phyloP scores from a whole-genome alignment of 2,329 filamentous ascomycete species.

The Aspergillus glaucus region DNA sequence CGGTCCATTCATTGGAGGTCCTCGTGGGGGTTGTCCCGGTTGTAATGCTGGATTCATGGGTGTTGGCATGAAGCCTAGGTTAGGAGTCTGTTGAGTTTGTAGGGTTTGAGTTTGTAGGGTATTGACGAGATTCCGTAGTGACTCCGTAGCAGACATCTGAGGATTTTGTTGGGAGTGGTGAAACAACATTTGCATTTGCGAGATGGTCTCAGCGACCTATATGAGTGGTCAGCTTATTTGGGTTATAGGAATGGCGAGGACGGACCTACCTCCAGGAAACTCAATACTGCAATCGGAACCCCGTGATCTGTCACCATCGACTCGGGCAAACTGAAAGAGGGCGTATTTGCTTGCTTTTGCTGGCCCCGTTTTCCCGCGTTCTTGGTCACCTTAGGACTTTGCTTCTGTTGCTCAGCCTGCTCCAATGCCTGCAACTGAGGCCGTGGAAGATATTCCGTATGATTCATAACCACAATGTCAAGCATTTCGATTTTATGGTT shows the following conservation, averaged over 20 bases:
- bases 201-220: conserved; percentile 60
- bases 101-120: conserved; percentile 34
- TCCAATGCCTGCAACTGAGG: conserved; percentile 47
- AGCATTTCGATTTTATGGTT: conserved; percentile 77
- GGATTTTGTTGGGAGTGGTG: conserved; percentile 49
- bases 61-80: conserved; percentile 20
- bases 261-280: conserved; percentile 55
- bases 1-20: conserved; percentile 41
- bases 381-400: conserved; percentile 55
- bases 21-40: conserved; percentile 32
- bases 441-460: conserved; percentile 79
- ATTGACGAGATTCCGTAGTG: conserved; percentile 48
- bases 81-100: conserved; percentile 29
- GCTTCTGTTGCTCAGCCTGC: conserved; percentile 50
- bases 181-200: conserved; percentile 57
- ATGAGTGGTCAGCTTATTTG: background rate
- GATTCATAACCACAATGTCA: conserved; percentile 68
- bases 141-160: conserved; percentile 48
- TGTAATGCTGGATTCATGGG: conserved; percentile 34
- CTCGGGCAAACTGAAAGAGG: conserved; percentile 39
- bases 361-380: conserved; percentile 46
- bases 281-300: conserved; percentile 51
- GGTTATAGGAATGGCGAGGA: background rate
- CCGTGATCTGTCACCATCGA: conserved; percentile 46
- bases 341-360: conserved; percentile 40